Evolutionary conservation across 1,139 yeast species (phyloP), one percentile per base, ranked within the genome.

Genomic region (Geotrichum aggregatum): DNA sequence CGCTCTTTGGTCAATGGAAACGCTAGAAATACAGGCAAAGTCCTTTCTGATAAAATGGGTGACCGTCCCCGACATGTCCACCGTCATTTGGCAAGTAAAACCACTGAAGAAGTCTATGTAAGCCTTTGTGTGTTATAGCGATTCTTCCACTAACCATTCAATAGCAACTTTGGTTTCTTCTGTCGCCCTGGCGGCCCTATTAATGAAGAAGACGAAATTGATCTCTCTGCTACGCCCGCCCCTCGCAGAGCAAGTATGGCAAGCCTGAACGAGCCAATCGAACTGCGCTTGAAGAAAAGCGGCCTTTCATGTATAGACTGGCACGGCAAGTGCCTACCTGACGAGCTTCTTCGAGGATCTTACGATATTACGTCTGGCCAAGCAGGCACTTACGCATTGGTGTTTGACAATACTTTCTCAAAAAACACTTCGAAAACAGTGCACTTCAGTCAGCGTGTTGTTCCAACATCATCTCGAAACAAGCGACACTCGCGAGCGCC

Each of bases 31-130:
- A 42, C 95, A 91, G 63, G 83, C 95, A 51, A 86, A 87, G 66
- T 85, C 92, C 56, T 91, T 87, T 65, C 79, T 89, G 59, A 86
- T 91, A 62, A 87, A 91, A 62, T 92, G 98, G 98, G 82, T 89
- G 55, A 78, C 82, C 58, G 87, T 84, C 6, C 84, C 87, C 0
- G 84, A 80, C 42, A 78, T 81, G 56, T 78, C 84, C 31, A 69
- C 76, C 22, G 77, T 91, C 44, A 80, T 79, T 58, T 92, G 94
- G 85, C 91, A 84, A 64, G 77, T 88, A 46, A 85, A 83, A 63
- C 97, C 98, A 1, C 67, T 83, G 62, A 89, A 86, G 66, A 84
- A 83, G 63, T 85, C 95, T n/a, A 82, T 91, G 60, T 59, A 46
- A 39, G 49, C 44, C 3, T n/a, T n/a, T n/a, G n/a, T n/a, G 14